phyloP scores from a whole-genome alignment of 208 protist species.

The Angomonas deanei region DNA sequence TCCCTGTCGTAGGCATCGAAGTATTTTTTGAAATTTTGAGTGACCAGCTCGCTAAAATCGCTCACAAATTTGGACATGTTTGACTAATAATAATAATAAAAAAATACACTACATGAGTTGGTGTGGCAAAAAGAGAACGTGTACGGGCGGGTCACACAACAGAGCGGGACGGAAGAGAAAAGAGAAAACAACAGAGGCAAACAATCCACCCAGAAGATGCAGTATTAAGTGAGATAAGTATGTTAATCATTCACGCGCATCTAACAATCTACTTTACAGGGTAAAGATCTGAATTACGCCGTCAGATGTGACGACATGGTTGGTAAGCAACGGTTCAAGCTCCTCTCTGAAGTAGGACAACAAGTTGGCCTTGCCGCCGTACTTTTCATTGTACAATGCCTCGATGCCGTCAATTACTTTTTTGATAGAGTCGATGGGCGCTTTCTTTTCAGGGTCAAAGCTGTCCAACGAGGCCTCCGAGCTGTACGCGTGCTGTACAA shows the following conservation, averaged over 20 bases:
- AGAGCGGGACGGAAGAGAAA: not conserved
- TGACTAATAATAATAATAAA: no score
- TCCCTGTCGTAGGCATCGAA: constrained; percentile 80
- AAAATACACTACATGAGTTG: no score
- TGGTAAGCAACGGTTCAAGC: not conserved
- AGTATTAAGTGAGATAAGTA: not conserved
- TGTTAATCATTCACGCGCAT: not conserved
- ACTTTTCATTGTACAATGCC: not conserved
- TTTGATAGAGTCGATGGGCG: not conserved
- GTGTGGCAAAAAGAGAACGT: no score
- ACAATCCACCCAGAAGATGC: not conserved
- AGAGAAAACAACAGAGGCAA: constrained; percentile 5
- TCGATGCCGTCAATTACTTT: not conserved
- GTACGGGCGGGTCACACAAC: not conserved
- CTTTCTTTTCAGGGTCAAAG: not conserved
- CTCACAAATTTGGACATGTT: constrained; percentile 19
- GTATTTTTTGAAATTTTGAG: constrained; percentile 52
- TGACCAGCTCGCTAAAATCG: constrained; percentile 31
- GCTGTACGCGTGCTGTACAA: constrained; percentile 9
- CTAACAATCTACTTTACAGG: constrained; percentile 4
- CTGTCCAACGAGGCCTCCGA: not conserved
- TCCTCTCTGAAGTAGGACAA: not conserved
- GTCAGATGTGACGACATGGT: not conserved
- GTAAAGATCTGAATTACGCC: not conserved
- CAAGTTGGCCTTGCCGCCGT: not conserved